A percentile compares a stretch with the other conserved stretches of the same genome.
phyloP scores from a whole-genome alignment of 1,139 yeast species.

The Sugiyamaella japonica region DNA sequence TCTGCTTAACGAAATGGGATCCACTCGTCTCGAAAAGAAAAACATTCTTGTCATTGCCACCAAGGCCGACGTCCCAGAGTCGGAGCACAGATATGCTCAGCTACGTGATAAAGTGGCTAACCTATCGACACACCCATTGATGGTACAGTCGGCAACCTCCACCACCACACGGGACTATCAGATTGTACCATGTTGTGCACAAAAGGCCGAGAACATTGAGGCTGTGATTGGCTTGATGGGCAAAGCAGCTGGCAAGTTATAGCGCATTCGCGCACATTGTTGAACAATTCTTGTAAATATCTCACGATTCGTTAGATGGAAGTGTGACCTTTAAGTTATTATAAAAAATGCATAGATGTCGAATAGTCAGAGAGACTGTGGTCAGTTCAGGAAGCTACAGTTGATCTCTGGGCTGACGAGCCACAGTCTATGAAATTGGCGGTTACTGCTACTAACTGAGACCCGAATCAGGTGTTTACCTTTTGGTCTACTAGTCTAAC shows the following conservation, averaged over 20 bases:
- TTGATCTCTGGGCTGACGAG: no score
- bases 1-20: conserved; percentile 70
- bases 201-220: conserved; percentile 68
- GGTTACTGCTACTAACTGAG: no score
- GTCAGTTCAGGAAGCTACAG: no score
- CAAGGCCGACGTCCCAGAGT: conserved; percentile 74
- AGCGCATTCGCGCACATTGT: not conserved
- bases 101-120: conserved; percentile 19
- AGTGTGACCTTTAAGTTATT: not conserved
- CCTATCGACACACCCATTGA: conserved; percentile 1
- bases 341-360: not conserved
- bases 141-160: conserved; percentile 28
- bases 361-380: no score
- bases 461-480: no score
- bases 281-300: conserved; percentile 3
- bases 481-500: no score
- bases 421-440: no score
- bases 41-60: conserved; percentile 78
- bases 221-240: conserved; percentile 71
- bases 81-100: conserved; percentile 45
- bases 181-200: conserved; percentile 84
- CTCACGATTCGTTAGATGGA: no score
- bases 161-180: conserved; percentile 49
- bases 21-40: conserved; percentile 56
- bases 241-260: conserved; percentile 50